A percentile compares a stretch with the other conserved stretches of the same genome.
phyloP scores from a whole-genome alignment of 805 yeast genomes.

The Ogataea haglerorum region DNA sequence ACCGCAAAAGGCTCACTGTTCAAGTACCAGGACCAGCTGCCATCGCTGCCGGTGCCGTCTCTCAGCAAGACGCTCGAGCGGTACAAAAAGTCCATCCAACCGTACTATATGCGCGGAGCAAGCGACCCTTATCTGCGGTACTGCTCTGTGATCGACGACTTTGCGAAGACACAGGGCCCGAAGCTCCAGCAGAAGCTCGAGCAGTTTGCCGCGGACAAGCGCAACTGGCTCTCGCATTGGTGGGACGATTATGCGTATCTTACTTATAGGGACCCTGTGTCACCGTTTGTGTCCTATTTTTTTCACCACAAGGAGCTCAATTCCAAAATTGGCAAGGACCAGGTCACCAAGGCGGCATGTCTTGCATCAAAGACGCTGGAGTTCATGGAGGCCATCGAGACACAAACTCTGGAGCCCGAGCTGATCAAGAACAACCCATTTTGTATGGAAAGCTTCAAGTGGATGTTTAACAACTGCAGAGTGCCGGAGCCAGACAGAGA shows the following conservation, averaged over 20 bases:
- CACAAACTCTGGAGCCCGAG: constrained; percentile 78
- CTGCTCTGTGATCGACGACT: constrained; percentile 62
- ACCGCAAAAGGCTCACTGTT: constrained; percentile 59
- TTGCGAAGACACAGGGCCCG: constrained; percentile 55
- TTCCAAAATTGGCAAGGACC: constrained; percentile 53
- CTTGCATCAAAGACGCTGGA: constrained; percentile 63
- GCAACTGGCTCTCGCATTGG: constrained; percentile 87
- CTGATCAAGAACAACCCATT: constrained; percentile 69
- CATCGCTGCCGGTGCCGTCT: constrained; percentile 84
- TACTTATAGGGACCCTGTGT: constrained; percentile 89
- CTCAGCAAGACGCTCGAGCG: constrained; percentile 64
- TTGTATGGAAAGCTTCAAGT: constrained; percentile 90
- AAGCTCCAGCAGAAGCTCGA: constrained; percentile 71
- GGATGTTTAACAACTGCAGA: constrained; percentile 88
- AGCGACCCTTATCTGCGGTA: constrained; percentile 38
- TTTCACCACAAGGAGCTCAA: constrained; percentile 76
- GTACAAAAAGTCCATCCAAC: constrained; percentile 71
- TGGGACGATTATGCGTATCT: constrained; percentile 95
- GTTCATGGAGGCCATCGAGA: constrained; percentile 64
- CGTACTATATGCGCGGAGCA: constrained; percentile 53
- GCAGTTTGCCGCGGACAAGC: constrained; percentile 50
- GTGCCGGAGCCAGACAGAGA: constrained; percentile 70
- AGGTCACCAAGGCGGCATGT: constrained; percentile 71
- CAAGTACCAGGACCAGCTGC: constrained; percentile 69
- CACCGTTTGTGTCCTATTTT: constrained; percentile 90